phyloP scores from a whole-genome alignment of 257 asterid genomes.

The Solanum ossicruentum region DNA sequence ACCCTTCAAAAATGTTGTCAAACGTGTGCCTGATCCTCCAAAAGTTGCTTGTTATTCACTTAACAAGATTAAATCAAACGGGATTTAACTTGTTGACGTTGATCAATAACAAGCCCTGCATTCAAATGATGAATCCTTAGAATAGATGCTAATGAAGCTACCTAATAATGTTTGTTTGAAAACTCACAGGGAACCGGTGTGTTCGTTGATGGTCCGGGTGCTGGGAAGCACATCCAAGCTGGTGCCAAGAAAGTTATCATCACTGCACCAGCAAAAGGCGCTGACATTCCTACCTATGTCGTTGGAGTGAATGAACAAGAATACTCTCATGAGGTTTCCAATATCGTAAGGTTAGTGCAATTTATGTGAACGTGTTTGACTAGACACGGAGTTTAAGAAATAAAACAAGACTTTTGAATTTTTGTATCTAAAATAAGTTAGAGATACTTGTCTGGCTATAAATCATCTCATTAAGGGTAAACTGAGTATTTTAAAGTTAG shows the following conservation, averaged over 20 bases:
- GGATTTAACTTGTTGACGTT: not conserved
- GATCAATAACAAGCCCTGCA: not conserved
- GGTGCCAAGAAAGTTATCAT: conserved; percentile 95
- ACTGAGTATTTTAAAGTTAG: not conserved
- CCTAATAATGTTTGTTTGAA: not conserved
- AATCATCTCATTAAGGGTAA: too few species aligned
- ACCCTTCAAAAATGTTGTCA: not conserved
- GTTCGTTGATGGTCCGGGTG: conserved; percentile 94
- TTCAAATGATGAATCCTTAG: not conserved
- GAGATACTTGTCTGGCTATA: too few species aligned
- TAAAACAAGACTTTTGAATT: not conserved
- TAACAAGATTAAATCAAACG: not conserved
- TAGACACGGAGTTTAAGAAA: not conserved
- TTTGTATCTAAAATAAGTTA: not conserved
- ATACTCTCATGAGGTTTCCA: conserved; percentile 59
- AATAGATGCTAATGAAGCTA: not conserved
- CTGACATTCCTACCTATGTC: conserved; percentile 87
- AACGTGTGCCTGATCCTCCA: not conserved
- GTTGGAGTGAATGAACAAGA: conserved; percentile 85
- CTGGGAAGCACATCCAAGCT: conserved; percentile 95
- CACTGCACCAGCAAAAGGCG: conserved; percentile 96
- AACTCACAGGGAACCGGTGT: conserved; percentile 79
- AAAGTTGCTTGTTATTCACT: not conserved
- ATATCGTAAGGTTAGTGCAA: conserved; percentile 57
- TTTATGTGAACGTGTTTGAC: not conserved